These are phyloP conservation scores for Geotrichum klebahnii DNA, from an alignment of 1,139 yeast species.

Conservation along the genomic window DNA sequence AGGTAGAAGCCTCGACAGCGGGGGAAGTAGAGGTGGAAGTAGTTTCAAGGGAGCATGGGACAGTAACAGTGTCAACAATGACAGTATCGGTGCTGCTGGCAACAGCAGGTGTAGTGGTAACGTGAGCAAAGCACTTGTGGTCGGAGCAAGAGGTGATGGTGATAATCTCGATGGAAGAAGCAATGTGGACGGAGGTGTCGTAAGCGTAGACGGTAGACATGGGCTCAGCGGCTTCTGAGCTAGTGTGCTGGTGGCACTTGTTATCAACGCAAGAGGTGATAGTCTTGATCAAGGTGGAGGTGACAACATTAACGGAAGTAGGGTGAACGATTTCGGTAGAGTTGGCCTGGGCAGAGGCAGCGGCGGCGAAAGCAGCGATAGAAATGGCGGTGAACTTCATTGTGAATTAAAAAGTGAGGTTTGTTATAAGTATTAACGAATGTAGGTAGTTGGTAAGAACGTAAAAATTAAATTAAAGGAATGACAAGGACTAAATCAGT, in stretches of 20 bases:
- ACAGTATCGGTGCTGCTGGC: slow-evolving; percentile 11
- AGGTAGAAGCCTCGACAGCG: slow-evolving; percentile 10
- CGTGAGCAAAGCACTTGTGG: slow-evolving; percentile 13
- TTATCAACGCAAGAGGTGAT: slow-evolving; percentile 18
- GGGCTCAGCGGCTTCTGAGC: neutral
- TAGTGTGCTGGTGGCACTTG: slow-evolving; percentile 3
- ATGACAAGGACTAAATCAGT: slow-evolving; percentile 16
- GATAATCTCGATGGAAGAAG: slow-evolving; percentile 8
- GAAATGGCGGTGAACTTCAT: slow-evolving; percentile 38
- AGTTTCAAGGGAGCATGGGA: slow-evolving; percentile 25
- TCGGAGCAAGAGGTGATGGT: slow-evolving; percentile 18
- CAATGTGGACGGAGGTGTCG: neutral
- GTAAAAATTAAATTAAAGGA: slow-evolving; percentile 21
- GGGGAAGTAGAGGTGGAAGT: slow-evolving; percentile 26
- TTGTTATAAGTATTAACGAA: neutral
- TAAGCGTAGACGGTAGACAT: neutral
- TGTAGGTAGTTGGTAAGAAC: neutral
- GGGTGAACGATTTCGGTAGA: slow-evolving; percentile 26
- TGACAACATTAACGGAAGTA: slow-evolving; percentile 23
- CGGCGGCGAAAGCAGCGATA: slow-evolving; percentile 30
- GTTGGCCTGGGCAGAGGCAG: slow-evolving; percentile 28
- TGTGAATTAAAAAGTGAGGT: slow-evolving; percentile 17
- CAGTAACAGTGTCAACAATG: slow-evolving; percentile 23
- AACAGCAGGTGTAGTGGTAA: neutral
- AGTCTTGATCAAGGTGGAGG: slow-evolving; percentile 6